These are phyloP conservation scores for Pontederia crassipes DNA, from an alignment of 176 grass and related monocot genomes.

Conservation along the genomic window DNA sequence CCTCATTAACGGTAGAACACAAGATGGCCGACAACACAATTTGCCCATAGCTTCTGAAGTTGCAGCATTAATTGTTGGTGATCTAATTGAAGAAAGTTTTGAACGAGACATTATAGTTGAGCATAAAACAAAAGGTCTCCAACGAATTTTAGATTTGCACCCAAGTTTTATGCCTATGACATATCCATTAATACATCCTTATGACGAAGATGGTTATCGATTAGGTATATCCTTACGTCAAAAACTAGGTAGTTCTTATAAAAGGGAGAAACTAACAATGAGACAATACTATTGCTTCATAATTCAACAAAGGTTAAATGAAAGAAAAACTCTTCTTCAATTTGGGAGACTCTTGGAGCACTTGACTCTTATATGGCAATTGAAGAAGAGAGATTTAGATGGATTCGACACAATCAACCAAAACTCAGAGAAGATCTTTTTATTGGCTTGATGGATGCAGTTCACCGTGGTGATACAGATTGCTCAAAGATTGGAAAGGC, in stretches of 20 bases:
- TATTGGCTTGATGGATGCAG: conserved; percentile 2
- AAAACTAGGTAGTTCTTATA: not conserved
- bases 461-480: conserved; percentile 13
- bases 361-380: not conserved
- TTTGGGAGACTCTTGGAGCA: not conserved
- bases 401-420: not conserved
- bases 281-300: conserved; percentile 14
- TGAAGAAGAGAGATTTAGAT: not conserved
- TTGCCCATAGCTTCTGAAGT: conserved; percentile 9
- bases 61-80: conserved; percentile 15
- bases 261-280: not conserved
- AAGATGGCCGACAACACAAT: conserved; percentile 9
- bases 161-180: conserved; percentile 27
- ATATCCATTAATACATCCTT: conserved; percentile 16
- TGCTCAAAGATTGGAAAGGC: conserved; percentile 12
- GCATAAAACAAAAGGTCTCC: conserved; percentile 7
- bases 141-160: conserved; percentile 10
- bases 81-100: not conserved
- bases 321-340: not conserved
- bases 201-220: not conserved
- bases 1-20: not conserved
- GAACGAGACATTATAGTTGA: conserved; percentile 20
- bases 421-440: conserved; percentile 3
- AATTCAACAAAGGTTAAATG: conserved; percentile 3
- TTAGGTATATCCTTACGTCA: conserved; percentile 5